Evolutionary conservation across 106 monocot species (phyloP).

Genomic region (Dioscorea zingiberensis): DNA sequence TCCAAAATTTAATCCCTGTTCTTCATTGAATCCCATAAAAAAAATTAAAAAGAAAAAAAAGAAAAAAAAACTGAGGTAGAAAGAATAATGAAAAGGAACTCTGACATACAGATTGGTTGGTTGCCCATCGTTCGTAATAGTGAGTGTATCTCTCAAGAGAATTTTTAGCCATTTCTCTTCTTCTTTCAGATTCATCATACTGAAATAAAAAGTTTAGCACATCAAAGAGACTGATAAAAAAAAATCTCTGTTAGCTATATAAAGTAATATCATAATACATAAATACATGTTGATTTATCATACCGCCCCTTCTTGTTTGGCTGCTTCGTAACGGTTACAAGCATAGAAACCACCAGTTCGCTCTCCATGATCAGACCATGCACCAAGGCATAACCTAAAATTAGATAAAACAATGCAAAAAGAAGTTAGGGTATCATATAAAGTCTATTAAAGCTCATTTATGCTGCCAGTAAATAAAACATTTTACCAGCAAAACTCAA

Average conservation of each 20-base stretch:
- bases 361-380: conserved; percentile 88
- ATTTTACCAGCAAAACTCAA: conserved; percentile 85
- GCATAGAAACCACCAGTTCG: conserved; percentile 87
- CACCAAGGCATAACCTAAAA: conserved; percentile 75
- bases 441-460: not conserved
- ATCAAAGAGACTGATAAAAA: not conserved
- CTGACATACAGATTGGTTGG: conserved; percentile 71
- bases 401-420: not conserved
- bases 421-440: not conserved
- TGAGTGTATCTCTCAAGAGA: conserved; percentile 86
- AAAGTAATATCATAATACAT: not conserved
- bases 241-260: not conserved
- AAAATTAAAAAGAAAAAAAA: not conserved
- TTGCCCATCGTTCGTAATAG: conserved; percentile 86
- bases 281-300: conserved; percentile 10
- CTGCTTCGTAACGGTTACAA: conserved; percentile 84
- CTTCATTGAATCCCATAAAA: not conserved
- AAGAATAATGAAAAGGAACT: not conserved
- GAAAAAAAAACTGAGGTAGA: not conserved
- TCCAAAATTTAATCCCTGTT: too few species aligned
- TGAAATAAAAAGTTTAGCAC: conserved; percentile 16
- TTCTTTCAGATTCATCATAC: conserved; percentile 87
- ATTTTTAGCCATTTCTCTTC: conserved; percentile 89
- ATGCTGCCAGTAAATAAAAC: not conserved
- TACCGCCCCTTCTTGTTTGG: conserved; percentile 84